Evolutionary conservation across 768 basidiomycete genomes (phyloP).

Genomic region (Russula sp.): DNA sequence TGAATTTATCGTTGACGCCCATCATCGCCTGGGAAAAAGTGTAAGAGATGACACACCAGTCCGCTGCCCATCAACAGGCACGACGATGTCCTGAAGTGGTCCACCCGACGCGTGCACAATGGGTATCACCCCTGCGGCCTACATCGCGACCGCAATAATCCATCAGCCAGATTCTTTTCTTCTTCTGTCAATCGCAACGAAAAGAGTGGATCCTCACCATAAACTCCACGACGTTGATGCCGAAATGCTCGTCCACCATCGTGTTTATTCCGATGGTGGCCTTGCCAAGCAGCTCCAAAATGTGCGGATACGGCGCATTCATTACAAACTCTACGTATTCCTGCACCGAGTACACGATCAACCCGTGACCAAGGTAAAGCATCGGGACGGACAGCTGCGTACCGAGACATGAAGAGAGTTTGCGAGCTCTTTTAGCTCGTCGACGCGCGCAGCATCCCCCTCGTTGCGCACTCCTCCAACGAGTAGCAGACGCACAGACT

Average conservation of each 20-base stretch:
- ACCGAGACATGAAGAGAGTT: constrained; percentile 60
- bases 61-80: constrained; percentile 60
- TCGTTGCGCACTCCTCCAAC: constrained; percentile 82
- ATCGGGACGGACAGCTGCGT: constrained; percentile 6
- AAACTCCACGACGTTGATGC: constrained; percentile 95
- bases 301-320: constrained; percentile 69
- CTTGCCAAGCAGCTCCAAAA: constrained; percentile 62
- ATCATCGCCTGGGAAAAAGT: neutral
- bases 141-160: neutral
- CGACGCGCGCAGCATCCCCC: constrained; percentile 64
- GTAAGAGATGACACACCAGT: constrained; percentile 44
- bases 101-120: constrained; percentile 92
- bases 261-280: constrained; percentile 87
- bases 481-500: constrained; percentile 47
- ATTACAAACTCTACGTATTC: constrained; percentile 67
- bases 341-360: constrained; percentile 32
- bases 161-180: neutral
- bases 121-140: constrained; percentile 93
- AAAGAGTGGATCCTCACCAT: constrained; percentile 52
- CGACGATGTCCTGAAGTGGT: constrained; percentile 84
- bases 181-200: neutral
- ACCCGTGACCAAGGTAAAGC: neutral
- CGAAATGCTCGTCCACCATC: constrained; percentile 98
- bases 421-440: constrained; percentile 50
- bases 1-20: neutral